Conservation (phyloP, 2,329 filamentous ascomycete species). For the Coniella vitis region DNA sequence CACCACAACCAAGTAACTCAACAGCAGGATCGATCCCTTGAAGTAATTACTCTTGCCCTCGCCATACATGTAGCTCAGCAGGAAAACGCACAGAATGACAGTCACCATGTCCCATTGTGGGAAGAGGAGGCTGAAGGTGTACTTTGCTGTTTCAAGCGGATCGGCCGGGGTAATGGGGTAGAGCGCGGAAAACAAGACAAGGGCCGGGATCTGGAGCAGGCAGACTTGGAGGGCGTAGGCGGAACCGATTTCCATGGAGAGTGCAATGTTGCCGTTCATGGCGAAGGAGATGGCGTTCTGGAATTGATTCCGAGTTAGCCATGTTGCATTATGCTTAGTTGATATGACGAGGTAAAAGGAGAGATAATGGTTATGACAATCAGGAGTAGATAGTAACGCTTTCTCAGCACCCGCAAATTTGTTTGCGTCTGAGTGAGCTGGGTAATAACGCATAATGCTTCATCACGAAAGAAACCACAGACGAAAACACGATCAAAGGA, state of each 20-base stretch:
- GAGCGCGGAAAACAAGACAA: slow-evolving; percentile 84
- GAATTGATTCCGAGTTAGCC: neutral
- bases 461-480: slow-evolving; percentile 5
- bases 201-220: slow-evolving; percentile 83
- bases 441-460: slow-evolving; percentile 17
- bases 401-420: slow-evolving; percentile 2
- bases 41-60: slow-evolving; percentile 99
- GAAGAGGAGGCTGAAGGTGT: slow-evolving; percentile 83
- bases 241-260: slow-evolving; percentile 98
- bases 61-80: slow-evolving; percentile 95
- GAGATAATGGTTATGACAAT: neutral
- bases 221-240: slow-evolving; percentile 96
- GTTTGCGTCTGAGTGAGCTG: slow-evolving; percentile 14
- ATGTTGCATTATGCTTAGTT: too few relatives aligned
- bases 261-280: slow-evolving; percentile 98
- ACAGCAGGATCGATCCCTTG: slow-evolving; percentile 90
- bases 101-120: slow-evolving; percentile 99
- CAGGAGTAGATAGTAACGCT: slow-evolving; percentile 14
- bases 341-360: too few relatives aligned
- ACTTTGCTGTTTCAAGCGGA: slow-evolving; percentile 40
- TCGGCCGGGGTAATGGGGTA: slow-evolving; percentile 43
- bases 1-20: slow-evolving; percentile 89
- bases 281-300: slow-evolving; percentile 97
- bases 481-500: neutral
- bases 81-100: slow-evolving; percentile 89